These are phyloP conservation scores for Simplicillium aogashimaense DNA, from an alignment of 2,329 filamentous ascomycete species.

Conservation along the genomic window DNA sequence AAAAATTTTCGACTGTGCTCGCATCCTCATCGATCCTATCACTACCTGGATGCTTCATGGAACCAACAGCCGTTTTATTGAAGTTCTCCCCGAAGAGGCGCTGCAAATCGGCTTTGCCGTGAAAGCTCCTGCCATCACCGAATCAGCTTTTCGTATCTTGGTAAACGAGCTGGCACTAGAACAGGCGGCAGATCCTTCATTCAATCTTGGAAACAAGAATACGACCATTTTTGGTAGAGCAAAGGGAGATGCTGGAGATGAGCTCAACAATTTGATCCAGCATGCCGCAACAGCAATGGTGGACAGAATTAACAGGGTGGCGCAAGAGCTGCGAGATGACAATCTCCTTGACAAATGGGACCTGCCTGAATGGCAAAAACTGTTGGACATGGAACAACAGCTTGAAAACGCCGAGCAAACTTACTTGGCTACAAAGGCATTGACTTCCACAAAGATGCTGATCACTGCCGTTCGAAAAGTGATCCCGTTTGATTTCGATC, in stretches of 20 bases:
- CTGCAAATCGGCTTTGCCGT: slow-evolving; percentile 45
- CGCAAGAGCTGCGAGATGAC: slow-evolving; percentile 21
- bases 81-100: slow-evolving; percentile 51
- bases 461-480: too few relatives aligned
- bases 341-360: slow-evolving; percentile 18
- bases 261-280: slow-evolving; percentile 45
- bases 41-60: slow-evolving; percentile 47
- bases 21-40: slow-evolving; percentile 36
- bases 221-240: slow-evolving; percentile 31
- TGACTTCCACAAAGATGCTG: too few relatives aligned
- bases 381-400: too few relatives aligned
- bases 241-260: slow-evolving; percentile 38
- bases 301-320: slow-evolving; percentile 28
- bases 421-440: too few relatives aligned
- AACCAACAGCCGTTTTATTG: slow-evolving; percentile 48
- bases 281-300: slow-evolving; percentile 45
- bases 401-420: too few relatives aligned
- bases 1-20: slow-evolving; percentile 44
- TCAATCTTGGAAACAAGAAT: neutral
- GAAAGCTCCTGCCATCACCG: slow-evolving; percentile 29
- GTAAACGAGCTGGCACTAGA: slow-evolving; percentile 52
- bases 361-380: slow-evolving; percentile 21
- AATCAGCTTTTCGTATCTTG: slow-evolving; percentile 46
- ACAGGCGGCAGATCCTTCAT: slow-evolving; percentile 15
- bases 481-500: too few relatives aligned